Conservation (phyloP, 257 asterid species). For the Solanum chilense region DNA sequence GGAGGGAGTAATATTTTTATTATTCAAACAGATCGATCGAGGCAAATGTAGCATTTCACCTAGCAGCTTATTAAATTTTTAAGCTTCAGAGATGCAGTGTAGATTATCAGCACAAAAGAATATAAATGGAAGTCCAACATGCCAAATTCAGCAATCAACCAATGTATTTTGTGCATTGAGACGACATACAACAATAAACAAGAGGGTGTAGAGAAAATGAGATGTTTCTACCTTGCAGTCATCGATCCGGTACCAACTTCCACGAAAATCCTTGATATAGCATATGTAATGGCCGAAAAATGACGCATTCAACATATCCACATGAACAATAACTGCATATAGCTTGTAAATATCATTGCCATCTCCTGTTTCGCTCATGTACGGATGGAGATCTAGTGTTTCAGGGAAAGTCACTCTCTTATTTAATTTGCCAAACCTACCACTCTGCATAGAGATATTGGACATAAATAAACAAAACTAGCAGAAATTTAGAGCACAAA, state of each 20-base stretch:
- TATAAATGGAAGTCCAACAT: neutral
- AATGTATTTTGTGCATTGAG: neutral
- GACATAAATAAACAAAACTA: neutral
- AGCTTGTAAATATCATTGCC: conserved; percentile 66
- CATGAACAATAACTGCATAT: conserved; percentile 92
- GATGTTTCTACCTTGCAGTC: conserved; percentile 65
- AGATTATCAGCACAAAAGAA: neutral
- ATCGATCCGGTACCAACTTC: conserved; percentile 85
- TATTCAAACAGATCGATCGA: neutral
- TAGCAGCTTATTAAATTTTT: neutral
- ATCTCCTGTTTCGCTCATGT: conserved; percentile 64
- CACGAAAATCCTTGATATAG: conserved; percentile 70
- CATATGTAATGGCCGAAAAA: conserved; percentile 96
- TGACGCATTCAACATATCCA: conserved; percentile 98
- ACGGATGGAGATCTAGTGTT: conserved; percentile 63
- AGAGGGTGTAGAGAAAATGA: neutral
- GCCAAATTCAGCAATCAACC: neutral
- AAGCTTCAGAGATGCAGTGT: neutral
- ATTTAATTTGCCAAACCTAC: conserved; percentile 92
- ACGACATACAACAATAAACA: neutral
- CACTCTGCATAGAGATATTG: conserved; percentile 47
- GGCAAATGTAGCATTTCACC: neutral
- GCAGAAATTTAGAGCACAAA: neutral
- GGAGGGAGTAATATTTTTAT: neutral
- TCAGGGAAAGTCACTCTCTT: conserved; percentile 93